Evolutionary conservation across 371 early-diverging fungal species (phyloP), one percentile per base, ranked within the genome.

Genomic region (Mortierella sp.): DNA sequence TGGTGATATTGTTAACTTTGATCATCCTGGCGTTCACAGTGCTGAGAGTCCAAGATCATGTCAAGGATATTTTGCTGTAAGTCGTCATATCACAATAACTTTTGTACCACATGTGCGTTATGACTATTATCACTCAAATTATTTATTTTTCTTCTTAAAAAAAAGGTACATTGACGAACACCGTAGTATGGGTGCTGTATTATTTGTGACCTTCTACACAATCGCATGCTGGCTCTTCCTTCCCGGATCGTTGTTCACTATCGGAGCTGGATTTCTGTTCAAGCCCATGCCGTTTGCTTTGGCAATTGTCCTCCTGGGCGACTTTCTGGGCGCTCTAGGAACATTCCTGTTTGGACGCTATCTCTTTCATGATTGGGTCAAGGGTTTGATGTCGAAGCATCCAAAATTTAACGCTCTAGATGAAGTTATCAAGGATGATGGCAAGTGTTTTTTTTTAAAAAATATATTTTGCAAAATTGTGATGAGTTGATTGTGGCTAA

Each of bases 221-320:
- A 58, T 76, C 53, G 77, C 83, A 22, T 70, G 74, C 15, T 82
- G 77, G 83, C 62, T 81, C 10, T 84, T 84, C 67, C 72, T 84
- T 11, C 84, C 84, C 1, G 83, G 84, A 52, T 81, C 84, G 19
- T 50, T 84, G n/a, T 77, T 84, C 47, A 84, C 82, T 13, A 84
- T 84, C 50, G 84, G 82, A 2, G 82, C 84, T 22, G 84, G 84
- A 8, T 84, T 84, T 55, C 63, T 84, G 50, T 84, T 84, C 72
- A 77, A 70, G 47, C 84, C 84, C n/a, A 47, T 74, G 68, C 78
- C 77, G 32, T 69, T 84, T 48, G 84, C 84, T 3, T 48, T 77
- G 45, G 72, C 69, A 0, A 77, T 84, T 21, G 82, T 84, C 3
- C 50, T 84, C 11, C 2, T 72, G 5, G 84, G 84, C 5, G 84